These are phyloP conservation scores for Volvox africanus DNA, from an alignment of 139 green algal genomes.

Conservation along the genomic window DNA sequence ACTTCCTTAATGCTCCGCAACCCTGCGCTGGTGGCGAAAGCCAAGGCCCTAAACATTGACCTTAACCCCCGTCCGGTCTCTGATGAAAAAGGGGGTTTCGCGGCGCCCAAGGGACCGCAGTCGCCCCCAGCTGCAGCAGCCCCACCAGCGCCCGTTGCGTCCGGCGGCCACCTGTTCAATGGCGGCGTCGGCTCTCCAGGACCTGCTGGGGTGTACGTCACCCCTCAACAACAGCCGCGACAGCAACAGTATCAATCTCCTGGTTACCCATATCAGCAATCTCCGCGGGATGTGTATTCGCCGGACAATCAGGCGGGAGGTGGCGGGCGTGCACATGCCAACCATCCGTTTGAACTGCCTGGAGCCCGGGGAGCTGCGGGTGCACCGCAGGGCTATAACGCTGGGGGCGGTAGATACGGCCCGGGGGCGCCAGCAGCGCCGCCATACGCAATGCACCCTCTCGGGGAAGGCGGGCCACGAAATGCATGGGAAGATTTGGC, in stretches of 20 bases:
- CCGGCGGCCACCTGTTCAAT: background rate
- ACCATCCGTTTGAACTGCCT: slow-evolving; percentile 28
- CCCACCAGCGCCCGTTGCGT: background rate
- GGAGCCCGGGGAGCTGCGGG: background rate
- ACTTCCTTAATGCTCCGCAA: slow-evolving; percentile 49
- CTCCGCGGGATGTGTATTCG: background rate
- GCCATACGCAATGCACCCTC: slow-evolving; percentile 11
- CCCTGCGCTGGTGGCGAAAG: slow-evolving; percentile 45
- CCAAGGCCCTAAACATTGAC: slow-evolving; percentile 57
- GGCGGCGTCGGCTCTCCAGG: background rate
- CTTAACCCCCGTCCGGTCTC: slow-evolving; percentile 40
- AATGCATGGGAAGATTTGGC: slow-evolving; percentile 52
- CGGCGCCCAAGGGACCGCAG: background rate
- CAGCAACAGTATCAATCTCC: slow-evolving; percentile 16
- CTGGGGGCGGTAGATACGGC: background rate
- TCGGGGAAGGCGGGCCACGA: background rate
- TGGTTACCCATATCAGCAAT: slow-evolving; percentile 19
- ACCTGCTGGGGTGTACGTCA: background rate
- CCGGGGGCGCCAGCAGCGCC: background rate
- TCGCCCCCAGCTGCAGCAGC: background rate
- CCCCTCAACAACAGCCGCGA: slow-evolving; percentile 12
- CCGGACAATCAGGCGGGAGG: slow-evolving; percentile 20
- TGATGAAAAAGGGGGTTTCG: slow-evolving; percentile 40
- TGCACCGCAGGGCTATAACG: background rate
- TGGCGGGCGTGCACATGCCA: background rate